phyloP scores from a whole-genome alignment of 2,329 filamentous ascomycete species.

The Apiospora arundinis region DNA sequence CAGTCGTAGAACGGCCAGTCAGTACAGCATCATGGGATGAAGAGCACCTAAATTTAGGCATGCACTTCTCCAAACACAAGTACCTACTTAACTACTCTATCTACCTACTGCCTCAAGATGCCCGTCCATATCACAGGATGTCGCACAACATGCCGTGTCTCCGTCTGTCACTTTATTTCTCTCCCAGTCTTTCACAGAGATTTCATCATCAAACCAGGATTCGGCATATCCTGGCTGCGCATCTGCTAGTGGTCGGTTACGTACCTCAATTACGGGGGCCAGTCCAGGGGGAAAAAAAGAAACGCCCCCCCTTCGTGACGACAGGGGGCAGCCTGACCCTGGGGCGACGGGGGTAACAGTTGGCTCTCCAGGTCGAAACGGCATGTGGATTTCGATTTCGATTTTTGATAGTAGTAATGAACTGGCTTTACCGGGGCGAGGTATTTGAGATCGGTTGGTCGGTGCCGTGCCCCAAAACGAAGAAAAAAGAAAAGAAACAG shows the following conservation, averaged over 20 bases:
- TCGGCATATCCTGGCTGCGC: slow-evolving; percentile 1
- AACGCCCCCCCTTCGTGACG: neutral
- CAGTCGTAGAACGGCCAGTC: neutral
- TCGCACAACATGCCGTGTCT: slow-evolving; percentile 13
- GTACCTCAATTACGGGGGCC: slow-evolving; percentile 10
- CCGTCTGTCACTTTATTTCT: slow-evolving; percentile 10
- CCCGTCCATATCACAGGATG: neutral
- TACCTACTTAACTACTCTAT: neutral
- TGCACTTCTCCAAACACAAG: neutral
- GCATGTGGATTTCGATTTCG: slow-evolving; percentile 5
- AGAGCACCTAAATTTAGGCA: neutral
- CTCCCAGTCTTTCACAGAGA: slow-evolving; percentile 10
- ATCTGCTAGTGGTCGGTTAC: slow-evolving; percentile 11
- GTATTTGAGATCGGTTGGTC: neutral
- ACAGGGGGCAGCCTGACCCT: neutral
- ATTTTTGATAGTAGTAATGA: neutral
- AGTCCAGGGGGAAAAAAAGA: slow-evolving; percentile 2
- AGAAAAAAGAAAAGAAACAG: neutral
- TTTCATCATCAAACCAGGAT: slow-evolving; percentile 13
- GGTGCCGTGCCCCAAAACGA: neutral
- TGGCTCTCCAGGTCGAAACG: slow-evolving; percentile 8
- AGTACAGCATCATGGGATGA: slow-evolving; percentile 7
- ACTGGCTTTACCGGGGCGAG: neutral
- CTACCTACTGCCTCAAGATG: neutral
- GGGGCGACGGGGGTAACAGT: neutral